Percentiles rank a stretch among this genome's conserved stretches.
These are phyloP conservation scores for Salvia miltiorrhiza DNA, from an alignment of 257 asterid genomes.

Conservation along the genomic window DNA sequence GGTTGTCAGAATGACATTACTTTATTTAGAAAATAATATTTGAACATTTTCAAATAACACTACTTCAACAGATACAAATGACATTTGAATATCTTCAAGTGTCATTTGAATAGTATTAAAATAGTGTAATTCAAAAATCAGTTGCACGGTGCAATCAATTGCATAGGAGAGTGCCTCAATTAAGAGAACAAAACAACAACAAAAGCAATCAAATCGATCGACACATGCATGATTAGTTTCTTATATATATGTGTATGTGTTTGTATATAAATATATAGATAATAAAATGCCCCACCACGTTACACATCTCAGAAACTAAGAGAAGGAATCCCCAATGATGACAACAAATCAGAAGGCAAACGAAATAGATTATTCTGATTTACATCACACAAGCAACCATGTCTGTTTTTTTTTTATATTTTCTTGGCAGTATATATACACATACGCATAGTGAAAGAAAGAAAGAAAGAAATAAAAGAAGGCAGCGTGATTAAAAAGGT, in stretches of 20 bases:
- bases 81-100: no score
- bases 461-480: not conserved
- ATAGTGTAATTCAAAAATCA: no score
- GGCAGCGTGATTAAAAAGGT: not conserved
- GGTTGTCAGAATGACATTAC: no score
- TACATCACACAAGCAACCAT: not conserved
- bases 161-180: no score
- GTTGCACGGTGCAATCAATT: no score
- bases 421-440: no score
- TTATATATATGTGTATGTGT: not conserved
- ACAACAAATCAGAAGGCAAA: not conserved
- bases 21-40: no score
- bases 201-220: not conserved
- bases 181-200: not conserved
- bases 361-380: conserved; percentile 2
- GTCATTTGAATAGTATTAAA: no score
- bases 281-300: conserved; percentile 24
- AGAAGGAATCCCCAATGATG: not conserved
- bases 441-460: no score
- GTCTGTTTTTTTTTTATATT: no score
- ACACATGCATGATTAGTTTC: not conserved
- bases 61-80: no score
- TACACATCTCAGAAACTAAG: conserved; percentile 23
- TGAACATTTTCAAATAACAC: no score
- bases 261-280: not conserved